Evolutionary conservation across 1,284 basidiomycete species (phyloP).

Genomic region (Rhodotorula sp.): DNA sequence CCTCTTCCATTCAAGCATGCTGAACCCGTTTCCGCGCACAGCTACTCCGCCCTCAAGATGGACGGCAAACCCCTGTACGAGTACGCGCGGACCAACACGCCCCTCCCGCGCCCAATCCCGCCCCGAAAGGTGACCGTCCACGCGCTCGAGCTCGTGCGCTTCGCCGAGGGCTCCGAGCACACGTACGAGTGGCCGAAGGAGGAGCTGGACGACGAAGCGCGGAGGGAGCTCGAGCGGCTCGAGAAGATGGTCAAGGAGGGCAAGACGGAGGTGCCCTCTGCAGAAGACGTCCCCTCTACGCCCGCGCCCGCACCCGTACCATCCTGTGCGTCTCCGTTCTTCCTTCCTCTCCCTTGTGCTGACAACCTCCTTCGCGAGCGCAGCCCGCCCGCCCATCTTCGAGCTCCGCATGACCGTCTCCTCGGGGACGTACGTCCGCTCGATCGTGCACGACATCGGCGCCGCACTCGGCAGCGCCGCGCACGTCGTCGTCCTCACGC

Average conservation of each 20-base stretch:
- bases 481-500: constrained; percentile 83
- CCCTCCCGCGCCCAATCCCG: constrained; percentile 90
- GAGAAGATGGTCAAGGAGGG: constrained; percentile 53
- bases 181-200: constrained; percentile 39
- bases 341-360: not conserved
- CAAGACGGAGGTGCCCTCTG: constrained; percentile 51
- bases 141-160: constrained; percentile 65
- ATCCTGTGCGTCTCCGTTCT: not conserved
- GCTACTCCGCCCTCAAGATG: constrained; percentile 98
- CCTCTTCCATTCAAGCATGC: not conserved
- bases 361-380: constrained; percentile 28
- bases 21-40: constrained; percentile 49
- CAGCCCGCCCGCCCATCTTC: constrained; percentile 68
- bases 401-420: constrained; percentile 87
- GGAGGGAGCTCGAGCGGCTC: constrained; percentile 63
- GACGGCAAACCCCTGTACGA: constrained; percentile 95
- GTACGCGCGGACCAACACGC: constrained; percentile 86
- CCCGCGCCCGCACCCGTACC: not conserved
- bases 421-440: constrained; percentile 94
- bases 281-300: constrained; percentile 44
- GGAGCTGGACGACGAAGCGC: constrained; percentile 20
- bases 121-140: constrained; percentile 80
- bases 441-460: constrained; percentile 84
- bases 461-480: constrained; percentile 79
- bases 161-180: constrained; percentile 43